These are phyloP conservation scores for Raffaelea deltoideospora DNA, from an alignment of 2,329 filamentous ascomycete species.

Conservation along the genomic window DNA sequence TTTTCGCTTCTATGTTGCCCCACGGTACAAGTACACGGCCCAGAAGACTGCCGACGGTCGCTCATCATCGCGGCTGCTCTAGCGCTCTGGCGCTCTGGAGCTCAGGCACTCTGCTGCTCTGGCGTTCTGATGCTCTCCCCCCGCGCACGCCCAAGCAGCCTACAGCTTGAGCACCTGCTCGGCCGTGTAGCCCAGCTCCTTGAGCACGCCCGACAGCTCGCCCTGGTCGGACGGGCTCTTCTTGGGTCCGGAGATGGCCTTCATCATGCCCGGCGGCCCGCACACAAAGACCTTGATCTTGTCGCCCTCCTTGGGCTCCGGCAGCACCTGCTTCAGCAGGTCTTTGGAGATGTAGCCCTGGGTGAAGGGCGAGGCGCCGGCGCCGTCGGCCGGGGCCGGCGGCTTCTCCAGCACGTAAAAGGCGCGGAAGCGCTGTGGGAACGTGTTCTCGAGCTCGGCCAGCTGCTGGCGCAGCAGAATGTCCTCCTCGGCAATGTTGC, in stretches of 20 bases:
- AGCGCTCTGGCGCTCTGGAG: too few species aligned
- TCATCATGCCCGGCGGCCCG: constrained; percentile 85
- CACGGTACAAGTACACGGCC: neutral
- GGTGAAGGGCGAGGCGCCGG: constrained; percentile 59
- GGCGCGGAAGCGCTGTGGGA: constrained; percentile 85
- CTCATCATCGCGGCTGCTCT: neutral
- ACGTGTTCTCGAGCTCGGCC: constrained; percentile 79
- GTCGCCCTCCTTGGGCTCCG: constrained; percentile 80
- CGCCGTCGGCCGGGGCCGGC: constrained; percentile 40
- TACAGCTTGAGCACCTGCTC: constrained; percentile 95
- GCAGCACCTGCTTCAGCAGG: constrained; percentile 83
- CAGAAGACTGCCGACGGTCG: neutral
- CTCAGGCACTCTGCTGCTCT: too few species aligned
- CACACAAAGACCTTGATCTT: constrained; percentile 97
- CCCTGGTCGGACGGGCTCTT: constrained; percentile 88
- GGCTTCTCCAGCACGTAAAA: constrained; percentile 82
- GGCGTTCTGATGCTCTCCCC: too few species aligned
- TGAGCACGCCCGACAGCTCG: constrained; percentile 65
- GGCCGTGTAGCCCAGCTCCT: constrained; percentile 35
- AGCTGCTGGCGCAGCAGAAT: constrained; percentile 83
- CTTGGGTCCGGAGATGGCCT: constrained; percentile 81
- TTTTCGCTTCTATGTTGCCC: too few species aligned
- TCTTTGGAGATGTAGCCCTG: constrained; percentile 82
- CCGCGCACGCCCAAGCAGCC: neutral
- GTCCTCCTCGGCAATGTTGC: constrained; percentile 78